Conservation (phyloP, 2,329 filamentous ascomycete species). For the Sodiomyces alkalinus region DNA sequence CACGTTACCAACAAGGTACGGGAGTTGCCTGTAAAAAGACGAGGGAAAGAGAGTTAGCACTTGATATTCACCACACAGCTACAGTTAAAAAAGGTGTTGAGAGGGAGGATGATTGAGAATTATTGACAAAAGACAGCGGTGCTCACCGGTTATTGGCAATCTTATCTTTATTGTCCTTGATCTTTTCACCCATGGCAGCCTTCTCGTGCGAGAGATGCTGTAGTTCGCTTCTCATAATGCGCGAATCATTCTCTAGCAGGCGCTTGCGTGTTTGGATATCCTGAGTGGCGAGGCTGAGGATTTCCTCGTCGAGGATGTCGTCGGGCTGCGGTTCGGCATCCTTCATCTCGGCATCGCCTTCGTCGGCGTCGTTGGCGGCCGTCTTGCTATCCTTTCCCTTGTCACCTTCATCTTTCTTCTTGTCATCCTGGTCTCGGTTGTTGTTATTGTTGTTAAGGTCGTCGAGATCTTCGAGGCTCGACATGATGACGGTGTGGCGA, state of each 20-base stretch:
- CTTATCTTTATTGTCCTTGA: constrained; percentile 98
- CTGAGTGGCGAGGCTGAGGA: constrained; percentile 81
- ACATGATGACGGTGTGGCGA: constrained; percentile 41
- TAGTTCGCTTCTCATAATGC: constrained; percentile 97
- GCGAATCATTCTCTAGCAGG: constrained; percentile 89
- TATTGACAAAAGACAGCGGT: not conserved
- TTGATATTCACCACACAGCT: not conserved
- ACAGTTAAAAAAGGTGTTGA: constrained; percentile 6
- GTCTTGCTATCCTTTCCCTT: constrained; percentile 18
- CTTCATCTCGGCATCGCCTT: constrained; percentile 81
- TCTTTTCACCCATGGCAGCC: constrained; percentile 91
- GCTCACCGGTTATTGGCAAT: constrained; percentile 93
- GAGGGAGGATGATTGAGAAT: not conserved
- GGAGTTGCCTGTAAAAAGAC: constrained; percentile 59
- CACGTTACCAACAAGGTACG: constrained; percentile 95
- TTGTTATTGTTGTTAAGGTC: constrained; percentile 80
- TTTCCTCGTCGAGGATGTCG: constrained; percentile 81
- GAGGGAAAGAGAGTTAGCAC: constrained; percentile 1
- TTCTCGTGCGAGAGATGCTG: constrained; percentile 93
- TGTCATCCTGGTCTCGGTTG: constrained; percentile 63
- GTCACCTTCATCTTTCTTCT: constrained; percentile 22
- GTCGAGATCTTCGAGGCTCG: constrained; percentile 83
- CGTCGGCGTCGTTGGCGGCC: constrained; percentile 36
- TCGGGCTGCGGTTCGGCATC: constrained; percentile 63
- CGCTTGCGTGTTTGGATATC: constrained; percentile 86